Evolutionary conservation across 805 yeast genomes (phyloP), one percentile per base, ranked within the genome.

Genomic region (Nakazawaea holstii): DNA sequence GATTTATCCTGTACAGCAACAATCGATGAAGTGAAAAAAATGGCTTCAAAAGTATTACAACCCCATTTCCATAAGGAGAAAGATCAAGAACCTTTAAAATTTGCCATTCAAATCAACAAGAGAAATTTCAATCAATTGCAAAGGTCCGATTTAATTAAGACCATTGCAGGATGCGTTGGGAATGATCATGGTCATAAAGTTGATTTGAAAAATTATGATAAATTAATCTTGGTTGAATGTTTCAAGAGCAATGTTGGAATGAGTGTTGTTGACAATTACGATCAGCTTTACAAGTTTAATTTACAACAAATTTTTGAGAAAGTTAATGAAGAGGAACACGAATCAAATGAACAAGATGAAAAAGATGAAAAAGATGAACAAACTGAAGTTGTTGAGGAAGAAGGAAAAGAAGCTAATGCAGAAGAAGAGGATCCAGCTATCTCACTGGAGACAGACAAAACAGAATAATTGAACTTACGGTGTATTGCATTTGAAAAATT

Each of bases 241-340:
- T 92, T 84, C 67, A 92, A 91, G 68, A 85, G 80, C 52, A 86
- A 87, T 52, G 76, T 94, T 31, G 99, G 99, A 6, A 81, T 88
- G 78, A 74, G 94, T 53, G 92, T 90, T 6, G 89, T 88, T 1
- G 76, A 78, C 47, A 77, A 78, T 48, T 88, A 79, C 57, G 80
- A 77, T 20, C 66, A 72, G 53, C 73, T 76, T 50, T 81, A 79
- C 56, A 82, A 82, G 59, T 89, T 76, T 65, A 94, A 94, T 60
- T 65, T 94, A 37, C 92, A 88, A 59, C 95, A 86, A 66, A 83
- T 92, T 14, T 85, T 73, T 59, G 92, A 76, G 43, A 69, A 69
- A 52, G 53, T 52, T 5, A 54, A 55, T 41, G 62, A 59, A 17
- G 24, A 20, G 24, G 24, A 20, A 20, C 24, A 20, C 24, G 24